These are phyloP conservation scores for Collariella sp. DNA, from an alignment of 495 filamentous ascomycete species.

Conservation along the genomic window DNA sequence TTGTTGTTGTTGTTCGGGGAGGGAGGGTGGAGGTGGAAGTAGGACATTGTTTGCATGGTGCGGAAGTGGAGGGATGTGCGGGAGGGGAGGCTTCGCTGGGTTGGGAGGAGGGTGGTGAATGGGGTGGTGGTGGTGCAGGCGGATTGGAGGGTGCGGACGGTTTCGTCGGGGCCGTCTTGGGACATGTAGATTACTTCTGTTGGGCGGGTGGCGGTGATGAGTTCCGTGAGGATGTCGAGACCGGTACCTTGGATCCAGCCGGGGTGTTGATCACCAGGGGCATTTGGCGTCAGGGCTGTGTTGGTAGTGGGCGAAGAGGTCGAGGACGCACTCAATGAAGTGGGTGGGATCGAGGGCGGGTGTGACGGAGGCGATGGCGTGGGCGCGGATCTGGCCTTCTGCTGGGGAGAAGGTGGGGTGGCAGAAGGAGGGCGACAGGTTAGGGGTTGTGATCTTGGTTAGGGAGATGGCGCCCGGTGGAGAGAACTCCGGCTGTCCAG, in stretches of 20 bases:
- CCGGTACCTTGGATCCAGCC: constrained; percentile 76
- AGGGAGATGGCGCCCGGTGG: constrained; percentile 72
- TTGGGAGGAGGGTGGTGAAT: constrained; percentile 48
- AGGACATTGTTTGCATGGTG: constrained; percentile 73
- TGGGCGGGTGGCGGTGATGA: constrained; percentile 44
- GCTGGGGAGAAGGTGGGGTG: constrained; percentile 42
- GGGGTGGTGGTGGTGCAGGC: constrained; percentile 25
- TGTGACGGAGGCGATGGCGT: constrained; percentile 63
- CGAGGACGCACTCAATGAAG: constrained; percentile 57
- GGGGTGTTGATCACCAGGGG: constrained; percentile 75
- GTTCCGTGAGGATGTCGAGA: constrained; percentile 56
- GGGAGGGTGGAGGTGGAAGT: constrained; percentile 56
- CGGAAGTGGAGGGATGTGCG: constrained; percentile 61
- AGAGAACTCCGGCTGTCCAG: constrained; percentile 74
- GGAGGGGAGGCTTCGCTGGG: constrained; percentile 52
- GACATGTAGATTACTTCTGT: constrained; percentile 70
- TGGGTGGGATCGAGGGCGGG: constrained; percentile 62
- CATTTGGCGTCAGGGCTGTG: constrained; percentile 27
- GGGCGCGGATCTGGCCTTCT: constrained; percentile 43
- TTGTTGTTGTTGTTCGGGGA: neutral
- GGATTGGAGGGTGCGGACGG: constrained; percentile 46
- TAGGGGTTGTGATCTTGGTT: constrained; percentile 50
- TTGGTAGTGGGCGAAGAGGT: constrained; percentile 60
- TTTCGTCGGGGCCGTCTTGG: constrained; percentile 56
- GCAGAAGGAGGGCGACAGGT: constrained; percentile 67